Percentiles rank a stretch among this genome's conserved stretches.
These are phyloP conservation scores for Ophiostoma ulmi DNA, from an alignment of 2,329 filamentous ascomycete genomes.

Conservation along the genomic window DNA sequence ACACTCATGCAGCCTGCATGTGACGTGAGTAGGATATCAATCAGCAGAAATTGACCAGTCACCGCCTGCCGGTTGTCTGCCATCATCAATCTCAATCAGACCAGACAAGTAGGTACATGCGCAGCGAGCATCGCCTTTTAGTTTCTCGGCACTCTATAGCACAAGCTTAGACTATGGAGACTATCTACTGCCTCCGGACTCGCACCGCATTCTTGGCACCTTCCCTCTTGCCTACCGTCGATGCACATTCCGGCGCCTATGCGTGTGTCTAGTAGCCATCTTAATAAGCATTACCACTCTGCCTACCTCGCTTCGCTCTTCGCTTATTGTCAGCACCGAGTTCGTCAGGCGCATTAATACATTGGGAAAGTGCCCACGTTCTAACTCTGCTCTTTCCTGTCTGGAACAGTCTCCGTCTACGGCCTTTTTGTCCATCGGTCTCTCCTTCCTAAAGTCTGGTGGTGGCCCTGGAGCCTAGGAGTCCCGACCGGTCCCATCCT, in stretches of 20 bases:
- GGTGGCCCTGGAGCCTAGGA: not conserved
- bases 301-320: too few species aligned
- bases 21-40: not conserved
- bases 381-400: not conserved
- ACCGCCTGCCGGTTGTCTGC: constrained; percentile 3
- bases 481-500: constrained; percentile 8
- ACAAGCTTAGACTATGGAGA: not conserved
- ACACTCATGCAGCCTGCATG: constrained; percentile 3
- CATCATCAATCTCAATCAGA: not conserved
- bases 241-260: not conserved
- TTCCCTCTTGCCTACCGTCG: not conserved
- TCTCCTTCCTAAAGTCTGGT: not conserved
- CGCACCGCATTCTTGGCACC: not conserved
- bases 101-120: not conserved
- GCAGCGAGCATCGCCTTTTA: not conserved
- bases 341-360: not conserved
- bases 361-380: not conserved
- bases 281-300: not conserved
- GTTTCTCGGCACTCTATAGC: not conserved
- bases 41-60: constrained; percentile 2
- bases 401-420: not conserved
- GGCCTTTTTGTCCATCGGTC: not conserved
- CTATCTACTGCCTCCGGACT: not conserved
- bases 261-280: not conserved
- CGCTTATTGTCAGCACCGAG: not conserved